Conservation (phyloP, 805 yeast genomes). For the Saccharomyces kudriavzevii region DNA sequence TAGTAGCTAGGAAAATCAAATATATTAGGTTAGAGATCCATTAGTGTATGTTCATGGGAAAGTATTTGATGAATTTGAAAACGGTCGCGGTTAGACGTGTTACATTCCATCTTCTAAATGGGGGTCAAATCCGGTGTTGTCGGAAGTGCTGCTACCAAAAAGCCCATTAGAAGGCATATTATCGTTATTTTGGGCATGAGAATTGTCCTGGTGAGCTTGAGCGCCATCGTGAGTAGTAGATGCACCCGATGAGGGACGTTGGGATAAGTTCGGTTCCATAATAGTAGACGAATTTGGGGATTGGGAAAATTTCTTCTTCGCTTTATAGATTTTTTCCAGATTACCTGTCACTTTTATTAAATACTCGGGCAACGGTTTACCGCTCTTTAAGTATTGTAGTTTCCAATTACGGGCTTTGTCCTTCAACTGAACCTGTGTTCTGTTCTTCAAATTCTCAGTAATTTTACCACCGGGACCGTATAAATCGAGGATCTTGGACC, state of each 20-base stretch:
- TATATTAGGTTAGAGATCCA: not conserved
- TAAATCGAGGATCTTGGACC: conserved; percentile 85
- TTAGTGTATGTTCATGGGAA: not conserved
- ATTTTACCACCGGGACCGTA: conserved; percentile 91
- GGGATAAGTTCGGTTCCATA: conserved; percentile 1
- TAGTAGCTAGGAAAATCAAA: not conserved
- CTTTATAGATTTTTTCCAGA: conserved; percentile 46
- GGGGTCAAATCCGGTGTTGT: conserved; percentile 19
- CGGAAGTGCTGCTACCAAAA: conserved; percentile 11
- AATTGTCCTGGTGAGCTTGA: not conserved
- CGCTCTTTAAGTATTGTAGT: conserved; percentile 69
- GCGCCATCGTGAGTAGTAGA: conserved; percentile 4
- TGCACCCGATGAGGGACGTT: conserved; percentile 6
- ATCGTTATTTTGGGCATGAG: not conserved
- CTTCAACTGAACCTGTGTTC: conserved; percentile 86
- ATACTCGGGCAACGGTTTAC: conserved; percentile 71
- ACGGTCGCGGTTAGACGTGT: not conserved
- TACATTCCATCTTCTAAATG: conserved; percentile 16
- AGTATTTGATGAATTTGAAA: not conserved
- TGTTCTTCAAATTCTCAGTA: conserved; percentile 73
- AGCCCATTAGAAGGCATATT: conserved; percentile 5
- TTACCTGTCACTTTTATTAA: conserved; percentile 84
- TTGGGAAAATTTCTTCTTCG: conserved; percentile 23
- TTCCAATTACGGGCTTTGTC: conserved; percentile 97
- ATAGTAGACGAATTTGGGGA: not conserved